A percentile compares a stretch with the other conserved stretches of the same genome.
phyloP scores from a whole-genome alignment of 257 asterid species.

The Solanum sitiens region DNA sequence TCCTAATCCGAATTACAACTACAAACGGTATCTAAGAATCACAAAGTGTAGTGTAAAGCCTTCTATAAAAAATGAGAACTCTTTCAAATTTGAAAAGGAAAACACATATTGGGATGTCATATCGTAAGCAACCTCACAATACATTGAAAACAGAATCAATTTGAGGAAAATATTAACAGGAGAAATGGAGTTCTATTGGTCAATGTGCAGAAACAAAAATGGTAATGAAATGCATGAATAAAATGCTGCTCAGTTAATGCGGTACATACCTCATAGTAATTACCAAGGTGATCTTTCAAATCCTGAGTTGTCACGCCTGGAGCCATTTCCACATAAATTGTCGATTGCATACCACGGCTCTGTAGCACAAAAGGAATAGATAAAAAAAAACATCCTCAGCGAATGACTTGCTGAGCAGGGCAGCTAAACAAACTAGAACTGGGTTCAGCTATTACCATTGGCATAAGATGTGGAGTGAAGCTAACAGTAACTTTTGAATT shows the following conservation, averaged over 20 bases:
- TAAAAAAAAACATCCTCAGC: not conserved
- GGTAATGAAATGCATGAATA: not conserved
- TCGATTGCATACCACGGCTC: conserved; percentile 99
- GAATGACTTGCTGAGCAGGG: not conserved
- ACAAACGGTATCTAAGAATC: not conserved
- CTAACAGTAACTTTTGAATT: conserved; percentile 81
- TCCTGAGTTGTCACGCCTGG: conserved; percentile 64
- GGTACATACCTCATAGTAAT: conserved; percentile 54
- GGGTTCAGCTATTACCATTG: conserved; percentile 58
- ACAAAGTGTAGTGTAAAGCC: not conserved
- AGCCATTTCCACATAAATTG: conserved; percentile 86
- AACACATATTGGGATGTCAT: not conserved
- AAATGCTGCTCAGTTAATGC: not conserved
- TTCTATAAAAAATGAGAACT: not conserved
- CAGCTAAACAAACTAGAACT: not conserved
- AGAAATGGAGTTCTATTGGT: not conserved
- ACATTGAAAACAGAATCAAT: not conserved
- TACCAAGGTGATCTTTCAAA: conserved; percentile 41
- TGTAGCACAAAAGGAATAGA: conserved; percentile 10
- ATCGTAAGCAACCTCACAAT: not conserved
- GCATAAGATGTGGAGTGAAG: conserved; percentile 96
- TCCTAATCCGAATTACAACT: not conserved
- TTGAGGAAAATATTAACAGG: not conserved
- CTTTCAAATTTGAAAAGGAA: not conserved
- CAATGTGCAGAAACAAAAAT: not conserved